phyloP scores from a whole-genome alignment of 1,139 yeast species.

The Suhomyces chickasaworum region DNA sequence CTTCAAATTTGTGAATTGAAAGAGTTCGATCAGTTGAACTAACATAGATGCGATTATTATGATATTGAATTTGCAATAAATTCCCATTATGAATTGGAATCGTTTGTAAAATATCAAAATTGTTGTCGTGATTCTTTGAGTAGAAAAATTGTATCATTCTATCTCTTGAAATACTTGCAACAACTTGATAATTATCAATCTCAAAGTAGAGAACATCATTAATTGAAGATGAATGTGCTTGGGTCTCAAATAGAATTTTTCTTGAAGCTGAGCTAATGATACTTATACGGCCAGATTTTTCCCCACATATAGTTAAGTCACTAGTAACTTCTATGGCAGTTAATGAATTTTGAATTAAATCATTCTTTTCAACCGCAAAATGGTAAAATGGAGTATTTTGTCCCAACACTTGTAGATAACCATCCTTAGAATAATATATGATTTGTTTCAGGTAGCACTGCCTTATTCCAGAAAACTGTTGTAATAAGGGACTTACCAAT shows the following conservation, averaged over 20 bases:
- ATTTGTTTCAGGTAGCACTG: conserved; percentile 29
- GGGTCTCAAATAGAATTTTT: conserved; percentile 23
- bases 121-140: conserved; percentile 13
- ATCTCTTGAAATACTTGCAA: conserved; percentile 57
- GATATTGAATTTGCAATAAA: conserved; percentile 38
- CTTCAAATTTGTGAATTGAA: conserved; percentile 48
- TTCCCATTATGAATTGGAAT: conserved; percentile 60
- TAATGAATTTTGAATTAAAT: conserved; percentile 29
- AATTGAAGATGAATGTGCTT: conserved; percentile 54
- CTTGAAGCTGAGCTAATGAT: conserved; percentile 20
- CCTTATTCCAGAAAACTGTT: conserved; percentile 41
- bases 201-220: conserved; percentile 44
- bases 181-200: conserved; percentile 25
- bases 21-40: conserved; percentile 63
- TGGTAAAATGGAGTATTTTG: conserved; percentile 14
- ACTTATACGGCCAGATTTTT: conserved; percentile 47
- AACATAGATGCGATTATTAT: conserved; percentile 42
- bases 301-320: conserved; percentile 42
- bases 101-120: conserved; percentile 60
- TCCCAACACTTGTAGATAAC: conserved; percentile 32
- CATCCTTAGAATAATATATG: conserved; percentile 45
- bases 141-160: conserved; percentile 60
- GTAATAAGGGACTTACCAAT: conserved; percentile 36
- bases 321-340: conserved; percentile 31
- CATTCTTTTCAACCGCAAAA: conserved; percentile 29